Evolutionary conservation across 768 basidiomycete species (phyloP).

Genomic region (Tricholoma terreum): DNA sequence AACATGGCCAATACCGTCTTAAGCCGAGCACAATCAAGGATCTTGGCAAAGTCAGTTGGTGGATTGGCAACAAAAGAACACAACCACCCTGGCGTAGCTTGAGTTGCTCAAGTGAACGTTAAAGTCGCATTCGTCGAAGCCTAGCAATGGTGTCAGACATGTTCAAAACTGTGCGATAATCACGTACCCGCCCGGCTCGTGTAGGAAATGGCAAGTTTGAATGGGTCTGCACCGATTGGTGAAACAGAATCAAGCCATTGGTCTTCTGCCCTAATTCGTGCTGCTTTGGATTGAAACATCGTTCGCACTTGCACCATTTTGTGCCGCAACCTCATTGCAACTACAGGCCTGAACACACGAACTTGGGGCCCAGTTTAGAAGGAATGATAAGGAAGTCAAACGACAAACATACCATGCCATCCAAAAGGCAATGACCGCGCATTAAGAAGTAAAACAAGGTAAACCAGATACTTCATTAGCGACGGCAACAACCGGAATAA

Average conservation of each 20-base stretch:
- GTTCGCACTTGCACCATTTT: constrained; percentile 32
- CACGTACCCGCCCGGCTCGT: constrained; percentile 58
- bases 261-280: constrained; percentile 31
- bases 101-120: constrained; percentile 79
- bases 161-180: background rate
- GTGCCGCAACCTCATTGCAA: constrained; percentile 31
- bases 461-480: constrained; percentile 38
- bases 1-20: constrained; percentile 47
- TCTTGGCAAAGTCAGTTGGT: constrained; percentile 20
- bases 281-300: constrained; percentile 33
- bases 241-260: constrained; percentile 47
- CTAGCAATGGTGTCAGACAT: constrained; percentile 28
- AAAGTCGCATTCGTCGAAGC: constrained; percentile 70
- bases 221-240: constrained; percentile 57
- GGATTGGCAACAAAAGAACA: background rate
- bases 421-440: constrained; percentile 57
- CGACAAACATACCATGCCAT: constrained; percentile 60
- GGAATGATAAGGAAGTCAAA: background rate
- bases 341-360: constrained; percentile 51
- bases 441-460: constrained; percentile 55
- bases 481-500: constrained; percentile 14
- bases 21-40: constrained; percentile 47
- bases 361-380: constrained; percentile 30
- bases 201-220: constrained; percentile 40
- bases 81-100: constrained; percentile 66